Conservation (phyloP, 2,329 filamentous ascomycete species). For the Biscogniauxia mediterranea region DNA sequence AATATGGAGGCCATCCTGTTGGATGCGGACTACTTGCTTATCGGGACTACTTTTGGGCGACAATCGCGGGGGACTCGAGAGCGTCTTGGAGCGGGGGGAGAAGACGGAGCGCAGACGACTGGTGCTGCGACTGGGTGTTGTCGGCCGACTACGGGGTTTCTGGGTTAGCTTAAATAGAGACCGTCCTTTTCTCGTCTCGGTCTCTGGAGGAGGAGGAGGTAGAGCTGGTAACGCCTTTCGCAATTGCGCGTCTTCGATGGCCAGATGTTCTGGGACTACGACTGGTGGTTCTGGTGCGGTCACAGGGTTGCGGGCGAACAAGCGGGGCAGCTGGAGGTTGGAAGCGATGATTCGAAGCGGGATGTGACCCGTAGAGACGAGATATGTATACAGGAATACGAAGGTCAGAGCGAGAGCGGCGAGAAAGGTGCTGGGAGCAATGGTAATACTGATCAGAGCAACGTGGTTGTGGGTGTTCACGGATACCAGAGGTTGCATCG, state of each 20-base stretch:
- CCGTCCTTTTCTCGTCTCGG: slow-evolving; percentile 11
- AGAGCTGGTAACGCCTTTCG: slow-evolving; percentile 20
- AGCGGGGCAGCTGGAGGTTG: slow-evolving; percentile 12
- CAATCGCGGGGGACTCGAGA: slow-evolving; percentile 5
- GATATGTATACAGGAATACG: slow-evolving; percentile 51
- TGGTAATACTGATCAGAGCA: slow-evolving; percentile 57
- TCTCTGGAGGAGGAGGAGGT: slow-evolving; percentile 24
- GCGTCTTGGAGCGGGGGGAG: slow-evolving; percentile 25
- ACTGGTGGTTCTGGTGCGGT: neutral
- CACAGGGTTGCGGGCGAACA: slow-evolving; percentile 11
- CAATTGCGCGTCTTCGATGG: slow-evolving; percentile 1
- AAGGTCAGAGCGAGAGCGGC: slow-evolving; percentile 49
- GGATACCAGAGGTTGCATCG: slow-evolving; percentile 59
- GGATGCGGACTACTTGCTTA: slow-evolving; percentile 13
- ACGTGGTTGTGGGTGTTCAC: slow-evolving; percentile 63
- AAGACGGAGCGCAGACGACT: slow-evolving; percentile 30
- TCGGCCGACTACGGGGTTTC: slow-evolving; percentile 17
- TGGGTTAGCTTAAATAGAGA: slow-evolving; percentile 27
- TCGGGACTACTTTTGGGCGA: slow-evolving; percentile 7
- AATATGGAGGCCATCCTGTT: slow-evolving; percentile 25
- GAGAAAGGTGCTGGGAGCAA: slow-evolving; percentile 58
- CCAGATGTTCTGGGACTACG: slow-evolving; percentile 2
- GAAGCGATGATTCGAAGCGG: slow-evolving; percentile 37
- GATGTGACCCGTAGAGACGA: slow-evolving; percentile 38
- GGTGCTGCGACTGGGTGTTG: slow-evolving; percentile 22